Percentiles rank a stretch among this genome's conserved stretches.
Conservation (phyloP, 352 stramenopile species). For the Thraustotheca clavata region DNA sequence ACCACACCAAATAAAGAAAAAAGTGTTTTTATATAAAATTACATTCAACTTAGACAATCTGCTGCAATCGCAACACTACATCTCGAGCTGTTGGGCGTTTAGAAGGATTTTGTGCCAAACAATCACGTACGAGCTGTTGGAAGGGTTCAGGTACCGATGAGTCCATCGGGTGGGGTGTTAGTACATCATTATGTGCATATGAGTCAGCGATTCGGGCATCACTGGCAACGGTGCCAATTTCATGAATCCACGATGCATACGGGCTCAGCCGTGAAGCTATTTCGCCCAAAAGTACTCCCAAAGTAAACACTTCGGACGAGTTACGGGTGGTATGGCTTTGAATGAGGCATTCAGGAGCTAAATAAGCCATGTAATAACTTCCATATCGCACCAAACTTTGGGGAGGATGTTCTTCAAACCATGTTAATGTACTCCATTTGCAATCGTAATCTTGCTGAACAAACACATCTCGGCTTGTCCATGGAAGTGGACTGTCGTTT, state of each 20-base stretch:
- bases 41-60: no score
- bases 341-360: not conserved
- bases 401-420: not conserved
- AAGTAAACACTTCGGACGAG: not conserved
- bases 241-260: not conserved
- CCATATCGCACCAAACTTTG: not conserved
- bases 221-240: not conserved
- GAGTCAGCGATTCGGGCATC: not conserved
- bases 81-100: not conserved
- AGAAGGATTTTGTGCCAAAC: not conserved
- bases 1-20: no score
- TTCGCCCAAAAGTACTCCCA: constrained; percentile 11
- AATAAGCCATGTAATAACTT: not conserved
- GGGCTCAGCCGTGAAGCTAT: not conserved
- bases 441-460: not conserved
- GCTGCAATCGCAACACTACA: not conserved
- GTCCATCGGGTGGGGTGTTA: no score
- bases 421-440: not conserved
- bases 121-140: not conserved
- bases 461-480: constrained; percentile 1
- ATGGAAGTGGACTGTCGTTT: not conserved
- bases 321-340: no score
- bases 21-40: no score
- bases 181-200: not conserved
- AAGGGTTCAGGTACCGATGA: not conserved